Base-by-base conservation (phyloP, 1,284 basidiomycete genomes). In the Cutaneotrichosporon cutaneum region DNA sequence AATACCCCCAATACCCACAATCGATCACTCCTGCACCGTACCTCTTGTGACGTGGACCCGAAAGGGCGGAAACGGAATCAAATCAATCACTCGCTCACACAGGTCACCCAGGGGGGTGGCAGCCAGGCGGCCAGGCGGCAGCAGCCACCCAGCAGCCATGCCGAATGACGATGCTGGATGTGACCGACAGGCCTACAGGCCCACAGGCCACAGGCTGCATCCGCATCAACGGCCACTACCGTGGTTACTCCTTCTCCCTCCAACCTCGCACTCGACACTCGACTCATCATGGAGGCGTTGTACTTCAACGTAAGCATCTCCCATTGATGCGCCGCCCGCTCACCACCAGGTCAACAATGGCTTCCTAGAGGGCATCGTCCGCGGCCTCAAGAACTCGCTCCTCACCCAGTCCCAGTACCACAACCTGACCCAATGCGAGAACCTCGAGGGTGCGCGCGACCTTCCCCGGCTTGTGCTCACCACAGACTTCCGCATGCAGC, bases 371-470 rank as follows among this genome's bases (percentile, higher is more conserved):
- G 96, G 90, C 36, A 88, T 98, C 50, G 87, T 98, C 16, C 84
- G 96, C 70, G 96, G 96, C 4, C 97, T 95, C 86, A 94, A 93
- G 80, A 87, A 90, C 53, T 93, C 92, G 26, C 88, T 98, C 66
- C 86, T 99, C 59, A 89, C 87, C 53, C 89, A 92, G 75, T 85
- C 82, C 69, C 92, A 96, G 77, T 99, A 98, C 80, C 85, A 88
- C 75, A 97, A 94, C 80, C 82, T 99, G 75, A 92, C 91, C 4
- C 96, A 99, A 81, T 99, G 96, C 85, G 96, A 99, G 81, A 94
- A 87, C 45, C 86, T 99, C 52, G 96, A 99, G 83, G 95, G 95
- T 90, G 72, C 72, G 83, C 75, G 61, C 8, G 68, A 30, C 7
- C 27, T 36, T 26, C 10, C 33, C 5, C 8, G n/a, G 24, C 7